These are phyloP conservation scores for Cichorium intybus DNA, from an alignment of 140 eudicot genomes.

Conservation along the genomic window DNA sequence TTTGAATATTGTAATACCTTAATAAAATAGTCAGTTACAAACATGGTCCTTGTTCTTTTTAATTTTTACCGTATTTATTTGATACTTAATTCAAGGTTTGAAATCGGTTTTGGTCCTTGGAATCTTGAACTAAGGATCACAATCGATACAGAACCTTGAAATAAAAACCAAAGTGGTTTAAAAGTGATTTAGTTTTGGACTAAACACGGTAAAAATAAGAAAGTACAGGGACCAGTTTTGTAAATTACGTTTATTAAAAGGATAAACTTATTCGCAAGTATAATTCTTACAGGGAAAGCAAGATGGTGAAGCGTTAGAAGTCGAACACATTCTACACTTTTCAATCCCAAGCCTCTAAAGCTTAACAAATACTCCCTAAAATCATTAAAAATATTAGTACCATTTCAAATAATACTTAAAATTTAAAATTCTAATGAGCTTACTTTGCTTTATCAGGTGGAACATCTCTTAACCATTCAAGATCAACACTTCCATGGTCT, in stretches of 20 bases:
- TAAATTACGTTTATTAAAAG: neutral
- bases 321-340: slow-evolving; percentile 91
- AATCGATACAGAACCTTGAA: neutral
- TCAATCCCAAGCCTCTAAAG: slow-evolving; percentile 82
- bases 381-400: slow-evolving; percentile 15
- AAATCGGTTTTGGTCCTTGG: neutral
- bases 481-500: slow-evolving; percentile 91
- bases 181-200: neutral
- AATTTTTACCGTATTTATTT: no score
- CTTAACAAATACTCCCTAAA: slow-evolving; percentile 67
- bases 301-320: slow-evolving; percentile 92
- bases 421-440: slow-evolving; percentile 22
- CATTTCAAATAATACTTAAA: neutral
- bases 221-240: neutral
- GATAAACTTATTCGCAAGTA: neutral
- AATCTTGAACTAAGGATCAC: neutral
- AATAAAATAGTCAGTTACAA: no score
- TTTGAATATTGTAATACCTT: slow-evolving; percentile 3
- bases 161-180: neutral
- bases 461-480: slow-evolving; percentile 98
- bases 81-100: neutral
- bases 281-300: slow-evolving; percentile 89
- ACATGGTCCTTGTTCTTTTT: no score
- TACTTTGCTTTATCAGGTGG: slow-evolving; percentile 99
- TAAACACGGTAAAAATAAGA: neutral